Percentiles rank a stretch among this genome's conserved stretches.
These are phyloP conservation scores for Alternaria sp. DNA, from an alignment of 2,329 filamentous ascomycete species.

Conservation along the genomic window DNA sequence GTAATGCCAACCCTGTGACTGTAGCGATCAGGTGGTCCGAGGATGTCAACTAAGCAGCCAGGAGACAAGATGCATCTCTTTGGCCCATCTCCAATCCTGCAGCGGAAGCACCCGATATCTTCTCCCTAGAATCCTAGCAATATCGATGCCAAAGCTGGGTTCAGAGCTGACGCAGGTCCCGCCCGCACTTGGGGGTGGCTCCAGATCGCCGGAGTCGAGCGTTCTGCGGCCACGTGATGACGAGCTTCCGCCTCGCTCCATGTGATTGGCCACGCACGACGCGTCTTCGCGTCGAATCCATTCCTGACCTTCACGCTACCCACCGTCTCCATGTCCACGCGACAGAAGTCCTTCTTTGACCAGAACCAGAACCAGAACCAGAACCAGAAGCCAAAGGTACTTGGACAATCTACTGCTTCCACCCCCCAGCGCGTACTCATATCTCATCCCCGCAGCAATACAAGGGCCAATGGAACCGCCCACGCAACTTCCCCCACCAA, in stretches of 20 bases:
- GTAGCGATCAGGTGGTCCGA: slow-evolving; percentile 1
- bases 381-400: slow-evolving; percentile 52
- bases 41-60: not conserved
- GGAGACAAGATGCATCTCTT: not conserved
- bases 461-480: slow-evolving; percentile 50
- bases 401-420: slow-evolving; percentile 1
- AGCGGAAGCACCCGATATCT: not conserved
- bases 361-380: slow-evolving; percentile 58
- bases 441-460: slow-evolving; percentile 29
- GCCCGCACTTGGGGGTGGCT: not conserved
- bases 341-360: slow-evolving; percentile 63
- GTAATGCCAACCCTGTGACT: slow-evolving; percentile 14
- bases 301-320: slow-evolving; percentile 13
- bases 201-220: slow-evolving; percentile 9
- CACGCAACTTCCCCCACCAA: slow-evolving; percentile 42
- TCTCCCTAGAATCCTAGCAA: not conserved
- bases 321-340: slow-evolving; percentile 53
- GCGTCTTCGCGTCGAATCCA: slow-evolving; percentile 27
- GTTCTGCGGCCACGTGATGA: slow-evolving; percentile 22
- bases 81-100: too few species aligned
- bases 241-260: slow-evolving; percentile 11
- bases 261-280: slow-evolving; percentile 21
- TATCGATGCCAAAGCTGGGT: not conserved
- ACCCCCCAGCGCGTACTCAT: slow-evolving; percentile 15
- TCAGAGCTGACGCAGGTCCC: slow-evolving; percentile 13